Evolutionary conservation across 2,329 filamentous ascomycete genomes (phyloP).

Genomic region (Madurella mycetomatis): DNA sequence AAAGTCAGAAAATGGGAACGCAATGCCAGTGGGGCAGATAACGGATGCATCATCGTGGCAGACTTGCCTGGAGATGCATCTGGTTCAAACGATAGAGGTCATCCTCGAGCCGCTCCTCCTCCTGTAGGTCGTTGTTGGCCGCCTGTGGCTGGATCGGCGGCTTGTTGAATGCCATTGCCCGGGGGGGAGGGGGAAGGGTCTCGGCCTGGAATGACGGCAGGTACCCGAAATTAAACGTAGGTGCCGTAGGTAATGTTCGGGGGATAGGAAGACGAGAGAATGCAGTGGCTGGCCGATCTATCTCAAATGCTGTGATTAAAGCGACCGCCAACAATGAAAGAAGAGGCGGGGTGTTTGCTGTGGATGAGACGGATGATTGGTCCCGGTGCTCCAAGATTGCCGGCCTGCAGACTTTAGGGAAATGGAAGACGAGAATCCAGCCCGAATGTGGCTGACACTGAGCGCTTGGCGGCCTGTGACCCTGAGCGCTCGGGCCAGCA

Average conservation of each 20-base stretch:
- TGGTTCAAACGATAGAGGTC: slow-evolving; percentile 49
- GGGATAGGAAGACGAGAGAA: not conserved
- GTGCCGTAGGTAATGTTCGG: not conserved
- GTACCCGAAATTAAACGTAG: not conserved
- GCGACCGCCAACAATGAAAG: not conserved
- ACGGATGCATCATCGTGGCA: slow-evolving; percentile 3
- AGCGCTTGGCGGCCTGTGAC: not conserved
- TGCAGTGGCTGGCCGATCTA: not conserved
- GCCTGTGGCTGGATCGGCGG: slow-evolving; percentile 4
- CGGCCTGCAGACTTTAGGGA: not conserved
- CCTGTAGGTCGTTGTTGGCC: slow-evolving; percentile 31
- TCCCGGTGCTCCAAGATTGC: not conserved
- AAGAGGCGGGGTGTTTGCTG: not conserved
- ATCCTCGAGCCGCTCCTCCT: slow-evolving; percentile 47
- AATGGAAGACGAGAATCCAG: not conserved
- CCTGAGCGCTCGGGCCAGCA: not conserved
- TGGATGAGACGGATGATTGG: not conserved
- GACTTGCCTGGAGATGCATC: slow-evolving; percentile 50
- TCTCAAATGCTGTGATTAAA: slow-evolving; percentile 1
- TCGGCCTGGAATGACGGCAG: not conserved
- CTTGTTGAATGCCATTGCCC: slow-evolving; percentile 21
- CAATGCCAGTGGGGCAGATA: not conserved
- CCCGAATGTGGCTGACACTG: slow-evolving; percentile 5
- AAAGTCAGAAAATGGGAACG: slow-evolving; percentile 14
- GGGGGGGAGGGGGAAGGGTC: not conserved